Conservation (phyloP, 768 basidiomycete genomes). For the Trametes punicea region DNA sequence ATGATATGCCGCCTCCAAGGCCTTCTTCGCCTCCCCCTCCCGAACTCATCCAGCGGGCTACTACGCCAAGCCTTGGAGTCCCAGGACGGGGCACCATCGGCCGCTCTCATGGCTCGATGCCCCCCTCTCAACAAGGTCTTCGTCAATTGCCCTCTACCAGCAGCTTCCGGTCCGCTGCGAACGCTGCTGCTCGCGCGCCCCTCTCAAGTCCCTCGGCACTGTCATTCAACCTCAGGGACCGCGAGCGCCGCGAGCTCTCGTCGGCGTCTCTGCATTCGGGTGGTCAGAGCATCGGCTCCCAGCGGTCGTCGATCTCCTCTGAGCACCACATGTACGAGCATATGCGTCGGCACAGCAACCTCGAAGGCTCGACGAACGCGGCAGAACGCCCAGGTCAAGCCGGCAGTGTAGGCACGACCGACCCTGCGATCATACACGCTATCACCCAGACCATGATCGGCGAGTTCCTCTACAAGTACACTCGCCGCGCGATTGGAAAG, state of each 20-base stretch:
- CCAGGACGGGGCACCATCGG: slow-evolving; percentile 45
- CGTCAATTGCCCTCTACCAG: slow-evolving; percentile 73
- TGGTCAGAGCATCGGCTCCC: slow-evolving; percentile 57
- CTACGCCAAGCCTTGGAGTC: slow-evolving; percentile 77
- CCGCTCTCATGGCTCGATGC: slow-evolving; percentile 69
- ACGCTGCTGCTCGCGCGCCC: slow-evolving; percentile 52
- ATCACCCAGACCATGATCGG: slow-evolving; percentile 99
- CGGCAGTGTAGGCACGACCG: slow-evolving; percentile 54
- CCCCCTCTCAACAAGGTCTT: slow-evolving; percentile 62
- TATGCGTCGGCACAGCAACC: slow-evolving; percentile 35
- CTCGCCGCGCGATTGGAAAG: slow-evolving; percentile 82
- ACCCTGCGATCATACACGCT: slow-evolving; percentile 88
- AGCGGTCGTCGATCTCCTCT: slow-evolving; percentile 80
- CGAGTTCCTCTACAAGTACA: slow-evolving; percentile 98
- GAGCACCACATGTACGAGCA: slow-evolving; percentile 57
- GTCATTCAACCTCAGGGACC: slow-evolving; percentile 50
- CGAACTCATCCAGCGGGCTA: slow-evolving; percentile 89
- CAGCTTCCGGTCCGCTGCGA: slow-evolving; percentile 77
- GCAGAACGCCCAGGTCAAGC: slow-evolving; percentile 23
- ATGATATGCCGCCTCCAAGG: slow-evolving; percentile 73
- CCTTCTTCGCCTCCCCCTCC: slow-evolving; percentile 92
- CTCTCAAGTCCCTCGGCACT: slow-evolving; percentile 41
- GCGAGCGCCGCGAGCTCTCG: slow-evolving; percentile 57
- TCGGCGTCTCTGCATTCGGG: slow-evolving; percentile 70
- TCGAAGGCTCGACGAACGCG: slow-evolving; percentile 4